Percentiles rank a stretch among this genome's conserved stretches.
Conservation (phyloP, 768 basidiomycete species). For the Leccinum aurantiacum region DNA sequence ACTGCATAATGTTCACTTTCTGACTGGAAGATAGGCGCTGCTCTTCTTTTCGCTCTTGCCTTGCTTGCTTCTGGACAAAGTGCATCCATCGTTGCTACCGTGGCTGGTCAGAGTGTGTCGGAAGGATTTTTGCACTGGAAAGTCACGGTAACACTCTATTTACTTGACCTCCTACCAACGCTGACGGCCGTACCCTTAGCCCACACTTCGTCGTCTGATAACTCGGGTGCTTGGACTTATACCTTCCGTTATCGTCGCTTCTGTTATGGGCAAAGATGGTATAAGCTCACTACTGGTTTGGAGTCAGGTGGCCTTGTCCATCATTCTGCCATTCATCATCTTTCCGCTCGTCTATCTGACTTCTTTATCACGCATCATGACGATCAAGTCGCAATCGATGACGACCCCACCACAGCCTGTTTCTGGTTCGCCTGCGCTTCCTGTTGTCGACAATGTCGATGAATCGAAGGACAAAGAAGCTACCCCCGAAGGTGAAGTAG, state of each 20-base stretch:
- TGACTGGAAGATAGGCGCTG: constrained; percentile 54
- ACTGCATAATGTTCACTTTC: not conserved
- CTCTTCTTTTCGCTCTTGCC: constrained; percentile 85
- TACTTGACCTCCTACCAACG: constrained; percentile 25
- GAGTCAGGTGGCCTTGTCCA: constrained; percentile 80
- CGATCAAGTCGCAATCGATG: constrained; percentile 37
- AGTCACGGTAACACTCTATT: constrained; percentile 48
- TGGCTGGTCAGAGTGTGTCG: constrained; percentile 86
- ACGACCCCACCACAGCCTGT: not conserved
- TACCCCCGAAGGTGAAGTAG: constrained; percentile 34
- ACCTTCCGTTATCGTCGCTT: constrained; percentile 78
- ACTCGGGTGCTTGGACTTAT: constrained; percentile 82
- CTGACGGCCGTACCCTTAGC: constrained; percentile 42
- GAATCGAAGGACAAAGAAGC: constrained; percentile 3
- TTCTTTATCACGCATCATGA: constrained; percentile 66
- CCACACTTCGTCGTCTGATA: constrained; percentile 72
- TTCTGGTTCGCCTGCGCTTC: not conserved
- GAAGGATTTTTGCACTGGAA: constrained; percentile 91
- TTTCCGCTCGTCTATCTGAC: constrained; percentile 80
- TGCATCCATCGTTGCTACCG: constrained; percentile 84
- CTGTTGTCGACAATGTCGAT: not conserved
- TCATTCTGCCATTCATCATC: constrained; percentile 85
- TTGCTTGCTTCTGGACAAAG: constrained; percentile 86
- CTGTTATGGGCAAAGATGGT: constrained; percentile 65
- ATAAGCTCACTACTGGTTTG: constrained; percentile 79